Conservation (phyloP, 768 basidiomycete genomes). For the Russula compacta region DNA sequence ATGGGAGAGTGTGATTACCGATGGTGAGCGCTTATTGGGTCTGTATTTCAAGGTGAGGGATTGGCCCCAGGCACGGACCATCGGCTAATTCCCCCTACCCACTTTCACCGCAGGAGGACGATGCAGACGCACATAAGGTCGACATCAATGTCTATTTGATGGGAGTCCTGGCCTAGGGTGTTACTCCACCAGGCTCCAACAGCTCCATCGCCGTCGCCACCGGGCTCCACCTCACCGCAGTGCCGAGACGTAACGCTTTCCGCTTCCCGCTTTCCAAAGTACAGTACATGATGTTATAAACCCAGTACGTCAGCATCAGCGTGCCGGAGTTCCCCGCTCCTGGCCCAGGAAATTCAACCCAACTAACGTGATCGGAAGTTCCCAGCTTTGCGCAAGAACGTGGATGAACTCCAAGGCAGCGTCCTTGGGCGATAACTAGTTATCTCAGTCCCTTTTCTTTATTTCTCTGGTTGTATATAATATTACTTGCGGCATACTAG, state of each 20-base stretch:
- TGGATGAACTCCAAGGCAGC: too few relatives aligned
- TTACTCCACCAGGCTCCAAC: not conserved
- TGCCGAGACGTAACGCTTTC: not conserved
- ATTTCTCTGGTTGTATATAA: too few relatives aligned
- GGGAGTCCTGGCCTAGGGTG: not conserved
- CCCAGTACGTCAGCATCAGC: too few relatives aligned
- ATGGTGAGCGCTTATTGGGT: conserved; percentile 5
- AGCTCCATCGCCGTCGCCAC: not conserved
- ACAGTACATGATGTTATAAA: too few relatives aligned
- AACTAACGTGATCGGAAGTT: too few relatives aligned
- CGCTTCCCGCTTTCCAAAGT: too few relatives aligned
- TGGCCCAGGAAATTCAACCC: too few relatives aligned
- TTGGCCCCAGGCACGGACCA: not conserved
- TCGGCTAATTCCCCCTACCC: too few relatives aligned
- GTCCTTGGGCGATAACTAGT: not conserved
- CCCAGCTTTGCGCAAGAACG: too few relatives aligned
- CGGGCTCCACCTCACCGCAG: not conserved
- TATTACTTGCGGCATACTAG: too few relatives aligned
- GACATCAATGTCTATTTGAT: conserved; percentile 3
- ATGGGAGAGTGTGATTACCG: conserved; percentile 9
- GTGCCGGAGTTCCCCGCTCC: too few relatives aligned
- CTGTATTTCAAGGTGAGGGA: conserved; percentile 3
- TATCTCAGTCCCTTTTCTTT: too few relatives aligned
- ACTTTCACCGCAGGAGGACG: not conserved
- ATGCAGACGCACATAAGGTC: not conserved